These are phyloP conservation scores for Lyophyllum decastes DNA, from an alignment of 768 basidiomycete genomes.

Conservation along the genomic window DNA sequence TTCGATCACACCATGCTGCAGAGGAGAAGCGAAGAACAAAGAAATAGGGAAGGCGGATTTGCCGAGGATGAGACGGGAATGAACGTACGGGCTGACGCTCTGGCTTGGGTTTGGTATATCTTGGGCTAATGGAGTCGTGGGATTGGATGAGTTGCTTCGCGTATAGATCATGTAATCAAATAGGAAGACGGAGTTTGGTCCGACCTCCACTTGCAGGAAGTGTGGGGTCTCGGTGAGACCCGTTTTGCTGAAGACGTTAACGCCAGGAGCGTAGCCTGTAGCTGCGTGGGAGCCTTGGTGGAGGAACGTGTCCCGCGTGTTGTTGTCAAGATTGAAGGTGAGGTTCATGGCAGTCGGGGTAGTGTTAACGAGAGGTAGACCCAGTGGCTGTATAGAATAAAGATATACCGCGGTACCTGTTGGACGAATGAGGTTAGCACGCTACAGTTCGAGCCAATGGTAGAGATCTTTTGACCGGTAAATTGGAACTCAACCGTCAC, in stretches of 20 bases:
- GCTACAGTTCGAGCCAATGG: background rate
- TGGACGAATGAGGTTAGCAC: background rate
- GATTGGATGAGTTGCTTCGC: slow-evolving; percentile 6
- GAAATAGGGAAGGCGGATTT: slow-evolving; percentile 3
- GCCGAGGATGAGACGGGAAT: slow-evolving; percentile 33
- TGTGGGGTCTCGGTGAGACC: slow-evolving; percentile 41
- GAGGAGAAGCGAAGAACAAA: background rate
- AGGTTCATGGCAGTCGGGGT: slow-evolving; percentile 43
- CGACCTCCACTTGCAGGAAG: slow-evolving; percentile 43
- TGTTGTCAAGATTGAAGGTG: slow-evolving; percentile 43
- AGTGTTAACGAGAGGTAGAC: slow-evolving; percentile 19
- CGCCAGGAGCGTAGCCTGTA: slow-evolving; percentile 30
- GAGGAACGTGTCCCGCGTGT: slow-evolving; percentile 26
- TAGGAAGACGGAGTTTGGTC: slow-evolving; percentile 44
- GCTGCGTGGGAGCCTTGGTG: slow-evolving; percentile 25
- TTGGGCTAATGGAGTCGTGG: slow-evolving; percentile 17
- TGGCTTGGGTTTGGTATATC: slow-evolving; percentile 20
- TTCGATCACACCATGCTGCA: background rate
- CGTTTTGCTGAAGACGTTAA: slow-evolving; percentile 37
- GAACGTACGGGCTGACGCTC: slow-evolving; percentile 33
- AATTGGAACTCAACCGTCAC: slow-evolving; percentile 44
- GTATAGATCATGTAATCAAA: slow-evolving; percentile 52
- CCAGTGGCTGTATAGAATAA: slow-evolving; percentile 40
- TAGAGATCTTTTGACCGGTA: slow-evolving; percentile 33
- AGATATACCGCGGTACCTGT: slow-evolving; percentile 52